Percentiles rank a stretch among this genome's conserved stretches.
Evolutionary conservation across 192 early-diverging fungal genomes (phyloP).

Genomic region (Backusella sp.): DNA sequence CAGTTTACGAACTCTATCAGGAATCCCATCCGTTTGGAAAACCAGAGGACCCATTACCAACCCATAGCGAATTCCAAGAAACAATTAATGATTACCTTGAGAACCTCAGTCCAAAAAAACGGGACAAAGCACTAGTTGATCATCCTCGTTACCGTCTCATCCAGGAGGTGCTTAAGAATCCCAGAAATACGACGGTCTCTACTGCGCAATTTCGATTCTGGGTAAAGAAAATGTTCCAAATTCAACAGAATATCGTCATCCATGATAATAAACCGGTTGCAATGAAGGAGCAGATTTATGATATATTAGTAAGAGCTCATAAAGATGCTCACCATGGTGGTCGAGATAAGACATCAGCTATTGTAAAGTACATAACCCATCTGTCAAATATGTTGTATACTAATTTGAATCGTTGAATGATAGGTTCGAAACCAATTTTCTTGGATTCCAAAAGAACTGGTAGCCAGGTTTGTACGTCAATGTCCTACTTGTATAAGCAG

Average conservation of each 20-base stretch:
- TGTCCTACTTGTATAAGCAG: slow-evolving; percentile 30
- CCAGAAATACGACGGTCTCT: slow-evolving; percentile 50
- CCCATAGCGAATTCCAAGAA: slow-evolving; percentile 40
- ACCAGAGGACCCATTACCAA: slow-evolving; percentile 39
- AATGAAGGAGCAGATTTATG: slow-evolving; percentile 50
- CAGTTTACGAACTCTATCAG: background rate
- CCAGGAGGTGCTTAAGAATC: slow-evolving; percentile 47
- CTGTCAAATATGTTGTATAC: background rate
- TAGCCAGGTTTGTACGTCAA: slow-evolving; percentile 30
- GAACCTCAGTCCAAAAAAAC: slow-evolving; percentile 48
- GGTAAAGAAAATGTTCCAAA: slow-evolving; percentile 57
- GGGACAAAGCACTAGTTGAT: slow-evolving; percentile 51
- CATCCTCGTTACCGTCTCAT: slow-evolving; percentile 49
- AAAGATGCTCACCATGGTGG: slow-evolving; percentile 53
- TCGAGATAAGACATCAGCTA: slow-evolving; percentile 54
- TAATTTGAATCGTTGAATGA: background rate
- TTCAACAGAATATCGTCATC: slow-evolving; percentile 41
- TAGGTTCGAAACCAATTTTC: slow-evolving; percentile 27
- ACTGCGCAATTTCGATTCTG: slow-evolving; percentile 57
- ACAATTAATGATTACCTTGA: slow-evolving; percentile 46
- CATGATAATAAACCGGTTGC: slow-evolving; percentile 54
- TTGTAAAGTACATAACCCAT: slow-evolving; percentile 27
- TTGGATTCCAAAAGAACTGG: slow-evolving; percentile 32
- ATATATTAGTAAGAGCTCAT: slow-evolving; percentile 46
- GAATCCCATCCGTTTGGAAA: background rate